Evolutionary conservation across 768 basidiomycete genomes (phyloP), one percentile per base, ranked within the genome.

Genomic region (Porphyrellus cyaneotinctus): DNA sequence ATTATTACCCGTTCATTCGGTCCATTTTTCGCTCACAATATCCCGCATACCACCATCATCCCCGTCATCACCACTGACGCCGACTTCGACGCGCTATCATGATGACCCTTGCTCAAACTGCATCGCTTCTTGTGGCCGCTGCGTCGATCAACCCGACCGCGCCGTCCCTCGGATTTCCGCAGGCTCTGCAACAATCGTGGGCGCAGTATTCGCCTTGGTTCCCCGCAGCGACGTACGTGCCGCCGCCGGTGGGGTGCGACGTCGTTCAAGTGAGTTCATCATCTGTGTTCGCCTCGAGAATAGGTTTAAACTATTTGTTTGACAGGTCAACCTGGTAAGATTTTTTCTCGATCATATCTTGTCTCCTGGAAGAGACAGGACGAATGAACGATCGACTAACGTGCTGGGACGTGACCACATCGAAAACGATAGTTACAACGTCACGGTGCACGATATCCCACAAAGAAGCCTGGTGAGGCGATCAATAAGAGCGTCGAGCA

Each of bases 371-470:
- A 13, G 12, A 5, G 4, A 20, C 37, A 20, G 38, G 12, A 45
- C 13, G 7, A 26, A 20, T 14, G n/a, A n/a, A n/a, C n/a, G 8
- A 2, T 28, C 4, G 30, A 43, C 30, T 43, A n/a, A 43, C 18
- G 15, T 14, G 11, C n/a, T 17, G 18, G 4, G 31, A 22, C n/a
- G 17, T n/a, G n/a, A n/a, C n/a, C n/a, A n/a, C n/a, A n/a, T 32
- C 3, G 15, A 9, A 32, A 9, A 23, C 26, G 26, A 39, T n/a
- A 89, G 87, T 69, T 91, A 3, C 85, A 89, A 67, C 75, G 90
- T 4, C 88, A 92, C 60, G 88, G 88, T 4, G 84, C 87, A 0
- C 80, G 90, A 26, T 89, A 75, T 60, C 90, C 90, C 0, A 86
- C 84, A 0, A 62, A 68, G 3, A 72, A 73, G 2, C 73, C 77